Evolutionary conservation across 768 basidiomycete genomes (phyloP).

Genomic region (Jaapia argillacea): DNA sequence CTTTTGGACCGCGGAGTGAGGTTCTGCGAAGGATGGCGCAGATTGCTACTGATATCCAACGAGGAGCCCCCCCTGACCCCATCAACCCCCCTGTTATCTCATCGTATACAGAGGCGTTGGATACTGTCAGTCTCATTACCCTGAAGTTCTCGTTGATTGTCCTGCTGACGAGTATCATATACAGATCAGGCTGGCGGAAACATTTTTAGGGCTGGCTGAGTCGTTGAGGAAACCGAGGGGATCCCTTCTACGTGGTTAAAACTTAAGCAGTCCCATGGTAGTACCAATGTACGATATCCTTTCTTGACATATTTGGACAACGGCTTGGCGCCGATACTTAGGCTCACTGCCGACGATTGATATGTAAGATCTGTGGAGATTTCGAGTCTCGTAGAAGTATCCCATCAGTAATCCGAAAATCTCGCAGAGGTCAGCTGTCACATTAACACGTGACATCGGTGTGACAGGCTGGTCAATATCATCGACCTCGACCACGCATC

Average conservation of each 20-base stretch:
- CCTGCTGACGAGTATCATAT: not conserved
- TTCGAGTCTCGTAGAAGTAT: no score
- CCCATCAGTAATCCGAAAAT: no score
- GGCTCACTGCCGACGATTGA: no score
- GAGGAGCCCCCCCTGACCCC: slow-evolving; percentile 29
- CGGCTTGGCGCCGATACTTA: no score
- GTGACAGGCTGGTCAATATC: no score
- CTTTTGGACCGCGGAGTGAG: slow-evolving; percentile 32
- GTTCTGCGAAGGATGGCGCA: slow-evolving; percentile 38
- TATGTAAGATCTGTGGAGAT: no score
- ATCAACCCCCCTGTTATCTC: slow-evolving; percentile 29
- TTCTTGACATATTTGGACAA: no score
- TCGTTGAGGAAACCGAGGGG: slow-evolving; percentile 48
- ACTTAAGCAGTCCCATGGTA: no score
- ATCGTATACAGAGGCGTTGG: slow-evolving; percentile 38
- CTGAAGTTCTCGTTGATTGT: not conserved
- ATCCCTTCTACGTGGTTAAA: slow-evolving; percentile 33
- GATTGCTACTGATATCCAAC: slow-evolving; percentile 39
- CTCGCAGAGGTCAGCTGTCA: no score
- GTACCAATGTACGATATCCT: no score
- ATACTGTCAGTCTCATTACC: slow-evolving; percentile 32
- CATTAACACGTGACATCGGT: no score
- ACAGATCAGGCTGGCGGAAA: slow-evolving; percentile 46
- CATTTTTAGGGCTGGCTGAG: slow-evolving; percentile 49
- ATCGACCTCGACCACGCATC: no score